phyloP scores from a whole-genome alignment of 345 rosid genomes.

The Populus simonii region DNA sequence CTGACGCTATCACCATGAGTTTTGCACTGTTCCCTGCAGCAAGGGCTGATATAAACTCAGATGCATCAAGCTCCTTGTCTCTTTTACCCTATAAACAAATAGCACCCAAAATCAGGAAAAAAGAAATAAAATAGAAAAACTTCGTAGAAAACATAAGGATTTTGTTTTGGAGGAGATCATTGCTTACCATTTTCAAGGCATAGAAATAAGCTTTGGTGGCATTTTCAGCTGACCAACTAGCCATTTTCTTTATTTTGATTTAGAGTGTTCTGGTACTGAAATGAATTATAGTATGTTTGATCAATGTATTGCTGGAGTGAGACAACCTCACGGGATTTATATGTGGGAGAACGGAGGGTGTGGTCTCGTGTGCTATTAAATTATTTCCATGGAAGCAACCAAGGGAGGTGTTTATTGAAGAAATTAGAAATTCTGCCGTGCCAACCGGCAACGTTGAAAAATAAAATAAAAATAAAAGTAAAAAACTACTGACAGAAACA shows the following conservation, averaged over 20 bases:
- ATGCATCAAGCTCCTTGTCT: slow-evolving; percentile 45
- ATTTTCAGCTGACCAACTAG: slow-evolving; percentile 56
- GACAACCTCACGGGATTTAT: background rate
- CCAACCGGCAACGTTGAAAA: slow-evolving; percentile 18
- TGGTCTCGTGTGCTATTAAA: background rate
- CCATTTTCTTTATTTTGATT: slow-evolving; percentile 12
- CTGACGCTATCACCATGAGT: slow-evolving; percentile 41
- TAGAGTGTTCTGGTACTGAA: background rate
- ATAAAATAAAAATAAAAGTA: background rate
- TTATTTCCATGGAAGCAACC: slow-evolving; percentile 23
- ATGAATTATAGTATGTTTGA: background rate
- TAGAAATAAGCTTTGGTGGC: slow-evolving; percentile 55
- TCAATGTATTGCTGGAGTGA: background rate
- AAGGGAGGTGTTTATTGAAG: slow-evolving; percentile 23
- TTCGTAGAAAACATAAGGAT: no score
- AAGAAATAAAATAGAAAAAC: background rate
- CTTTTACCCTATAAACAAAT: slow-evolving; percentile 32
- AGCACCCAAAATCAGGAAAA: background rate
- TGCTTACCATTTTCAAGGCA: slow-evolving; percentile 44
- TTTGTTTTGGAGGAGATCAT: background rate
- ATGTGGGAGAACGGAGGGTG: background rate
- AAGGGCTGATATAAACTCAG: slow-evolving; percentile 57
- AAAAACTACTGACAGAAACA: slow-evolving; percentile 7
- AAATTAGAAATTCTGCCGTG: slow-evolving; percentile 6
- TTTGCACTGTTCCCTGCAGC: slow-evolving; percentile 55